These are phyloP conservation scores for Nannochloris sp. DNA, from an alignment of 139 green algal genomes.

Conservation along the genomic window DNA sequence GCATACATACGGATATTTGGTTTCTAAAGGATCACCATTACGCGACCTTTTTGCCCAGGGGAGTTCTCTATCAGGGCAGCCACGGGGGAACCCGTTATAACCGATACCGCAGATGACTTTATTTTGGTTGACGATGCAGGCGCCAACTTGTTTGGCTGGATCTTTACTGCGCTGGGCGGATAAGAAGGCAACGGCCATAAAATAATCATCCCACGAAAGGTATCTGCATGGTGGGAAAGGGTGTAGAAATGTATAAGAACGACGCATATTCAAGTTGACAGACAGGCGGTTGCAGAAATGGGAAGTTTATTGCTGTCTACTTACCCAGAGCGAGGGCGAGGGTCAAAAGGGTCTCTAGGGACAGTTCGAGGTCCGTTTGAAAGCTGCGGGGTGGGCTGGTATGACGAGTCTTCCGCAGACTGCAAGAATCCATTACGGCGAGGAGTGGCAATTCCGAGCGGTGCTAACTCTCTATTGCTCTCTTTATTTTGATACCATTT, in stretches of 20 bases:
- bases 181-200: constrained; percentile 96
- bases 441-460: neutral
- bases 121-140: constrained; percentile 74
- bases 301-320: constrained; percentile 3
- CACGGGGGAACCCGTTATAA: constrained; percentile 98
- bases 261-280: too few species aligned
- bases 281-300: too few species aligned
- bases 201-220: constrained; percentile 98
- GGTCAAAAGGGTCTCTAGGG: constrained; percentile 20
- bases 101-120: constrained; percentile 96
- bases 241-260: neutral
- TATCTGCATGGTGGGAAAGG: constrained; percentile 42
- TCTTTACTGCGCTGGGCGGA: constrained; percentile 91
- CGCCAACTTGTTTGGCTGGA: constrained; percentile 93
- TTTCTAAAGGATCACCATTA: constrained; percentile 59
- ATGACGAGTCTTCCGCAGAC: neutral
- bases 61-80: constrained; percentile 74
- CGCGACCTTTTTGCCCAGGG: constrained; percentile 80
- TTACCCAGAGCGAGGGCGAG: constrained; percentile 7
- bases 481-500: neutral
- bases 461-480: neutral
- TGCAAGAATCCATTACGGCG: neutral
- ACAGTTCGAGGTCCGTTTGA: neutral
- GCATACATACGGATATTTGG: constrained; percentile 88
- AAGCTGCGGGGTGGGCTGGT: neutral